Percentiles rank a stretch among this genome's conserved stretches.
These are phyloP conservation scores for Candida ovalis DNA, from an alignment of 805 yeast genomes.

Conservation along the genomic window DNA sequence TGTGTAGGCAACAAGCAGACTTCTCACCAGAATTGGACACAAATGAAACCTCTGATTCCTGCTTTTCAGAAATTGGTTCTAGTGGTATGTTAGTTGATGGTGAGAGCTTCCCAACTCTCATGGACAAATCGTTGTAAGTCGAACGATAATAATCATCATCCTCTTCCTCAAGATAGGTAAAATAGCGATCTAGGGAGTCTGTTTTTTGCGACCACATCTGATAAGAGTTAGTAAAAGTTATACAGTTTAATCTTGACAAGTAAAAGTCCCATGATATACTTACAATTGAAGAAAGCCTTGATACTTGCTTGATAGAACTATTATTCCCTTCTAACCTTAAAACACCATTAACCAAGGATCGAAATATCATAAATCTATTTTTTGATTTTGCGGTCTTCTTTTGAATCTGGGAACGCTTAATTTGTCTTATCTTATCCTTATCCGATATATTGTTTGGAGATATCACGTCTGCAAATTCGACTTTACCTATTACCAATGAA, in stretches of 20 bases:
- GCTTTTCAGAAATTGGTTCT: too few relatives aligned
- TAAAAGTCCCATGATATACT: constrained; percentile 1
- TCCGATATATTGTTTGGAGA: constrained; percentile 1
- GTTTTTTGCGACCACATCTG: not conserved
- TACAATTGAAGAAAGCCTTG: constrained; percentile 15
- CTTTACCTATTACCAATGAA: not conserved
- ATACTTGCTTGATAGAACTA: constrained; percentile 5
- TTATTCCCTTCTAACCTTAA: not conserved
- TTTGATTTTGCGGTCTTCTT: constrained; percentile 10
- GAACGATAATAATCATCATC: not conserved
- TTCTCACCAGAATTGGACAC: too few relatives aligned
- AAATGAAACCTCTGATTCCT: too few relatives aligned
- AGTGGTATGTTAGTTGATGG: too few relatives aligned
- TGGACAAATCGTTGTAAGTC: not conserved
- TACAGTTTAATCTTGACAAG: not conserved
- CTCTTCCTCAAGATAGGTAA: not conserved
- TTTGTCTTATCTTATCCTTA: constrained; percentile 2
- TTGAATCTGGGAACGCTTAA: constrained; percentile 4
- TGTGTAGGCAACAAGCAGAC: too few relatives aligned
- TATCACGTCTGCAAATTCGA: constrained; percentile 9
- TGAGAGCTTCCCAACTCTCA: not conserved
- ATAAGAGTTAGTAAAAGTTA: not conserved
- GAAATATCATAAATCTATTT: constrained; percentile 16
- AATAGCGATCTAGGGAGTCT: not conserved
- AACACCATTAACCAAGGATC: constrained; percentile 12